These are phyloP conservation scores for Penicillium coprophilum DNA, from an alignment of 495 filamentous ascomycete genomes.

Conservation along the genomic window DNA sequence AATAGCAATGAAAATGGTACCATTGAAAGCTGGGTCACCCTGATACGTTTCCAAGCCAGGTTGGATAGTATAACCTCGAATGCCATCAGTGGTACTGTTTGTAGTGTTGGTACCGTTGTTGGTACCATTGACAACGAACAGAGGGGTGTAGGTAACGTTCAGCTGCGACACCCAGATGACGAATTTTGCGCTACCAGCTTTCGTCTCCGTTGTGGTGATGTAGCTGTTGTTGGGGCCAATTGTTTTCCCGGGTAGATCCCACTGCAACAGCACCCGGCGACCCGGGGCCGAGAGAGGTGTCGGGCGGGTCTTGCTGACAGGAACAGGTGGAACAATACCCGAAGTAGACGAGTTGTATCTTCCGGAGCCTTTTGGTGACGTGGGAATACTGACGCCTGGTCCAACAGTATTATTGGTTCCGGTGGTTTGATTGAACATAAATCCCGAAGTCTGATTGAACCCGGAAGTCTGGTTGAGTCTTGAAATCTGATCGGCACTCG, in stretches of 20 bases:
- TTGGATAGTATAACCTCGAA: slow-evolving; percentile 67
- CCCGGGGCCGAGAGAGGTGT: slow-evolving; percentile 74
- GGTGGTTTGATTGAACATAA: slow-evolving; percentile 54
- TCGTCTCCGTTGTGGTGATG: slow-evolving; percentile 53
- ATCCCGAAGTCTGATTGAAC: neutral
- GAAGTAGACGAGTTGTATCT: slow-evolving; percentile 38
- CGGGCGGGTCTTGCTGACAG: slow-evolving; percentile 63
- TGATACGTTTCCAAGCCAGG: slow-evolving; percentile 60
- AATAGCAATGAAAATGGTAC: slow-evolving; percentile 75
- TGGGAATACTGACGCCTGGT: slow-evolving; percentile 35
- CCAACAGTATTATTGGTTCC: slow-evolving; percentile 43
- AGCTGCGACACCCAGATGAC: slow-evolving; percentile 82
- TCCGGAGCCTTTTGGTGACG: slow-evolving; percentile 23
- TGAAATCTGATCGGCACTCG: neutral
- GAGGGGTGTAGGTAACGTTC: slow-evolving; percentile 77
- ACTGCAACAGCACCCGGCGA: slow-evolving; percentile 65
- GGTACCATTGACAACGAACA: slow-evolving; percentile 50
- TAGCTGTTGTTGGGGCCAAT: slow-evolving; percentile 85
- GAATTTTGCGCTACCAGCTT: slow-evolving; percentile 58
- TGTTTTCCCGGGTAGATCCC: slow-evolving; percentile 66
- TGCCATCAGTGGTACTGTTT: slow-evolving; percentile 41
- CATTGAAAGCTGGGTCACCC: slow-evolving; percentile 70
- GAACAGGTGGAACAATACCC: slow-evolving; percentile 52
- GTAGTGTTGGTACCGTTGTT: slow-evolving; percentile 41
- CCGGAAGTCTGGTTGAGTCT: neutral